These are phyloP conservation scores for Artemisia tridentata DNA, from an alignment of 129 eudicot genomes.

Conservation along the genomic window DNA sequence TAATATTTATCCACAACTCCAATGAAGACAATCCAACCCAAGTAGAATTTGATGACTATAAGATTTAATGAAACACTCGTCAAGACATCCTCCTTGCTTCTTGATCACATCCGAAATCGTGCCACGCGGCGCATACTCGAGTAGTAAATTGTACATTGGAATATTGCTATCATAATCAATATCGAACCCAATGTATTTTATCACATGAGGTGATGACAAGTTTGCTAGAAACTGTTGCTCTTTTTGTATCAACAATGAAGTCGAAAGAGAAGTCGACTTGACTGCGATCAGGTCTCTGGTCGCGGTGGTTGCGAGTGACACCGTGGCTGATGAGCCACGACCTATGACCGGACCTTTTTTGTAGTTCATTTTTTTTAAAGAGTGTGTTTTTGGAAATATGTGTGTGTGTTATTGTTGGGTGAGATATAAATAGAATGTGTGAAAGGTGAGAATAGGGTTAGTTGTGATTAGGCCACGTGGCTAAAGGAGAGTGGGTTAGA, in stretches of 20 bases:
- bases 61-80: slow-evolving; percentile 42
- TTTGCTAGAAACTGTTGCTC: slow-evolving; percentile 52
- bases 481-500: slow-evolving; percentile 20
- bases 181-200: slow-evolving; percentile 56
- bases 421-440: background rate
- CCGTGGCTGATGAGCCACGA: slow-evolving; percentile 71
- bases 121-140: slow-evolving; percentile 63
- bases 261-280: slow-evolving; percentile 54
- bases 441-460: slow-evolving; percentile 1
- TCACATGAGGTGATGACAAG: slow-evolving; percentile 45
- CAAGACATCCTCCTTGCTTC: slow-evolving; percentile 45
- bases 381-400: background rate
- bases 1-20: too few species aligned
- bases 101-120: slow-evolving; percentile 50
- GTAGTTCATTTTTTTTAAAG: slow-evolving; percentile 43
- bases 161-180: slow-evolving; percentile 25
- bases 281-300: slow-evolving; percentile 59
- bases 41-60: slow-evolving; percentile 47
- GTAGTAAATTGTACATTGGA: slow-evolving; percentile 49
- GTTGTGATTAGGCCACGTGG: slow-evolving; percentile 47
- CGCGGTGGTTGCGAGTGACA: slow-evolving; percentile 52
- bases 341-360: slow-evolving; percentile 64
- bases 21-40: slow-evolving; percentile 66
- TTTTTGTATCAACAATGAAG: slow-evolving; percentile 42
- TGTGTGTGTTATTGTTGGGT: background rate